A percentile compares a stretch with the other conserved stretches of the same genome.
phyloP scores from a whole-genome alignment of 306 rosid genomes.

The Pterocarpus macrocarpus region DNA sequence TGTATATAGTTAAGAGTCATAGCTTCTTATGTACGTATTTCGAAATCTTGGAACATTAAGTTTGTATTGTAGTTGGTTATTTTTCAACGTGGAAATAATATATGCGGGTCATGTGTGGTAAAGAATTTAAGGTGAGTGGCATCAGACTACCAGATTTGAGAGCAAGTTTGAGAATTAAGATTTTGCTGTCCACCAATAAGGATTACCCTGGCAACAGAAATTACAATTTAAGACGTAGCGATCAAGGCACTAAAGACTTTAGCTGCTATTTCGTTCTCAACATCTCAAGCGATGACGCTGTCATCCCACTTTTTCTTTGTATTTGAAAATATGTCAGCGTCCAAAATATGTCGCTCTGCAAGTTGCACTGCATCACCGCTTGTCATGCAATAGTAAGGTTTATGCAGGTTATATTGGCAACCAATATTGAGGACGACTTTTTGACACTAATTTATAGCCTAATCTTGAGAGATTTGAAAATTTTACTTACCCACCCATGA shows the following conservation, averaged over 20 bases:
- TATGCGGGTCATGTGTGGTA: background rate
- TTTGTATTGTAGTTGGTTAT: slow-evolving; percentile 10
- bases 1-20: background rate
- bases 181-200: background rate
- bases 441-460: background rate
- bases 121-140: background rate
- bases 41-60: background rate
- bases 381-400: background rate
- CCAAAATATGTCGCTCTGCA: background rate
- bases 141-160: background rate
- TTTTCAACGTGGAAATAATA: slow-evolving; percentile 7
- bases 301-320: background rate
- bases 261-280: background rate
- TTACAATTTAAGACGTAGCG: background rate
- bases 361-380: too few relatives aligned
- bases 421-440: background rate
- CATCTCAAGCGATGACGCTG: background rate
- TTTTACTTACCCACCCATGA: background rate
- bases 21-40: background rate
- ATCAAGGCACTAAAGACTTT: background rate
- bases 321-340: background rate
- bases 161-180: background rate
- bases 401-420: background rate
- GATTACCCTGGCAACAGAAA: background rate
- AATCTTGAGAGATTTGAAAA: background rate